Base-by-base conservation (phyloP, 1,139 yeast species). In the Pichiaceae sp. region DNA sequence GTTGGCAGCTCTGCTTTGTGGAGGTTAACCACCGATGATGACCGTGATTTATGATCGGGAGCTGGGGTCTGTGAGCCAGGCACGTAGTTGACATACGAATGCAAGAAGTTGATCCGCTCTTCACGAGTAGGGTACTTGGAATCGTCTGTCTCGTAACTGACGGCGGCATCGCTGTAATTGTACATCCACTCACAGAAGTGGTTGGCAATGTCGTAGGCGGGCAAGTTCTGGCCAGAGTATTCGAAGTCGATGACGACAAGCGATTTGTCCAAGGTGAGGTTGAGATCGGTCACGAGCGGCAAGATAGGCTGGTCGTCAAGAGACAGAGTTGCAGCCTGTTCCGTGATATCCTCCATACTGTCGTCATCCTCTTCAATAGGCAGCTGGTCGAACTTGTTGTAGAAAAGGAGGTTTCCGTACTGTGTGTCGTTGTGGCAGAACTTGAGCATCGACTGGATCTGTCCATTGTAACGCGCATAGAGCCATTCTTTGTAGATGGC, bases 371-470 rank as follows among this genome's bases (percentile, higher is more conserved):
- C 59, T 15, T 49, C 42, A 37, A 54, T 42, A 16, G 48, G 32
- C 3, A 47, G 34, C 34, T 49, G 48, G 20, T 51, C 53, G 18
- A 45, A 41, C 32, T 54, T 54, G 34, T 48, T 51, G 42, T 57
- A 58, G 46, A 82, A 71, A 39, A 82, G 62, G 46, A 91, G 68
- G 54, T 91, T 91, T 28, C 98, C 98, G 56, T 91, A 91, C 58
- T 91, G 98, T 1, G 98, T 83, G 59, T 89, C 96, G 54, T 89
- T 89, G 58, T 89, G 97, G 50, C 96, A 86, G 54, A 91, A 91
- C 27, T 75, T 86, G 45, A 82, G 64, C 42, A 67, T 64, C 12
- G 65, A 57, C 28, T 68, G 59, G 40, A 78, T 60, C 27, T 49
- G 51, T 11, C 60, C 62, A 25, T 68, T 68, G 49, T 80, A 78